Evolutionary conservation across 192 early-diverging fungal species (phyloP), one percentile per base, ranked within the genome.

Genomic region (Dissophora ornata): DNA sequence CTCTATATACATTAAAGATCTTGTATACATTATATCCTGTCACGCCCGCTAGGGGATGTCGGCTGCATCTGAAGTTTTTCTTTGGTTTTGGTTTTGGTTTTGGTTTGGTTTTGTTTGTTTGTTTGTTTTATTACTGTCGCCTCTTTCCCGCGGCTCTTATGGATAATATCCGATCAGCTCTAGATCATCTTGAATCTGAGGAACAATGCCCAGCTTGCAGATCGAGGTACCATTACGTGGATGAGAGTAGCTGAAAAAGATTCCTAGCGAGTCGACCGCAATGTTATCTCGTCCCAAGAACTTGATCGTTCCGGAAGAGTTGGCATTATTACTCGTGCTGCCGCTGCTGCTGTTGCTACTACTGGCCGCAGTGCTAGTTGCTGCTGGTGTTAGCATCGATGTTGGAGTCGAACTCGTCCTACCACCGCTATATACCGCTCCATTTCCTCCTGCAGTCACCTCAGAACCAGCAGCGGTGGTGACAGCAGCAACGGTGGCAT

Each of bases 231-330:
- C 73, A 4, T 77, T 61, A 19, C 53, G 53, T 7, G 73, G 73
- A 38, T 77, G 73, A 45, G 21, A 41, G 30, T 77, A 77, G 38
- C 63, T 67, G 36, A 77, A 77, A 34, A 77, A 77, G 30, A 77
- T 49, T 0, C 73, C 73, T 2, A 77, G 32, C 21, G 73, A 77
- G 29, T 67, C 65, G 2, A 62, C 73, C 6, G 73, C 73, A 19
- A 77, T 42, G 30, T 34, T 62, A 34, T 77, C 73, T 1, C 73
- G 50, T 0, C 73, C 73, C 36, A 77, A 32, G 47, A 67, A 77
- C 40, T 77, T 77, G 59, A 77, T 77, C 12, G 60, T 5, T 34
- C 25, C 19, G 18, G 44, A 52, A 19, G 29, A 10, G 18, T 18
- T 4, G 11, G 25, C 29, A 11, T 36, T 22, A 13, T n/a, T n/a